phyloP scores from a whole-genome alignment of 495 filamentous ascomycete species.

The Umbilicaria muhlenbergii region DNA sequence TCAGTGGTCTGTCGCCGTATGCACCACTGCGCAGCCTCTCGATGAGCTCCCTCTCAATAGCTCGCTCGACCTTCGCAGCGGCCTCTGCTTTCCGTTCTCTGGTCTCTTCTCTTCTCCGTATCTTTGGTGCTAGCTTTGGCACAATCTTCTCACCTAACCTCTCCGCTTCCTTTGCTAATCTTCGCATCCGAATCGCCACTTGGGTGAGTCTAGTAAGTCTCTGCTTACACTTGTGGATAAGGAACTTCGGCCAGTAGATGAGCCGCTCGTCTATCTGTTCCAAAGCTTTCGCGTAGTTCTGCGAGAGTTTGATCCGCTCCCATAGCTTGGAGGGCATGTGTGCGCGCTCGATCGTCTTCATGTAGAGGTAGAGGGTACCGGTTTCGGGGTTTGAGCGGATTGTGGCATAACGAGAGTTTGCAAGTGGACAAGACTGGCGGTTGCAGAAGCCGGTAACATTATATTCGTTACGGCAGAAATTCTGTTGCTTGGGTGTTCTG shows the following conservation, averaged over 20 bases:
- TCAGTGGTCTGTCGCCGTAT: constrained; percentile 87
- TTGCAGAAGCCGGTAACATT: constrained; percentile 92
- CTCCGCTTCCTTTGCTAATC: constrained; percentile 75
- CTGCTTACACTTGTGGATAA: constrained; percentile 96
- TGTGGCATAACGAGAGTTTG: constrained; percentile 91
- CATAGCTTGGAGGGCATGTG: constrained; percentile 88
- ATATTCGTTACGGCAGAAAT: constrained; percentile 94
- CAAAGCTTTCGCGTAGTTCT: constrained; percentile 79
- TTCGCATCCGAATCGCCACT: constrained; percentile 73
- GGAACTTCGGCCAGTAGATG: constrained; percentile 92
- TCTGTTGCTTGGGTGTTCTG: constrained; percentile 80
- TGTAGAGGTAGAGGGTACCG: constrained; percentile 84
- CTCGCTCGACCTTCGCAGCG: constrained; percentile 88
- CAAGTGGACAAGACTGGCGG: constrained; percentile 84
- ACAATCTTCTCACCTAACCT: constrained; percentile 82
- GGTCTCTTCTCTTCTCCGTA: constrained; percentile 72
- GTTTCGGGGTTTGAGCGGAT: constrained; percentile 70
- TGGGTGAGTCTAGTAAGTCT: constrained; percentile 86
- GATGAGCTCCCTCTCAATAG: constrained; percentile 91
- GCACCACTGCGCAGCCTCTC: constrained; percentile 82
- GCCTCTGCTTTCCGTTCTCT: constrained; percentile 86
- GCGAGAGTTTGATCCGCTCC: constrained; percentile 82
- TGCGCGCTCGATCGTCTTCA: constrained; percentile 85
- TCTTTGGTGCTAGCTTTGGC: constrained; percentile 82
- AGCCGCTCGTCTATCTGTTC: constrained; percentile 76